Conservation (phyloP, 2,329 filamentous ascomycete species). For the Colletotrichum brevisporum region DNA sequence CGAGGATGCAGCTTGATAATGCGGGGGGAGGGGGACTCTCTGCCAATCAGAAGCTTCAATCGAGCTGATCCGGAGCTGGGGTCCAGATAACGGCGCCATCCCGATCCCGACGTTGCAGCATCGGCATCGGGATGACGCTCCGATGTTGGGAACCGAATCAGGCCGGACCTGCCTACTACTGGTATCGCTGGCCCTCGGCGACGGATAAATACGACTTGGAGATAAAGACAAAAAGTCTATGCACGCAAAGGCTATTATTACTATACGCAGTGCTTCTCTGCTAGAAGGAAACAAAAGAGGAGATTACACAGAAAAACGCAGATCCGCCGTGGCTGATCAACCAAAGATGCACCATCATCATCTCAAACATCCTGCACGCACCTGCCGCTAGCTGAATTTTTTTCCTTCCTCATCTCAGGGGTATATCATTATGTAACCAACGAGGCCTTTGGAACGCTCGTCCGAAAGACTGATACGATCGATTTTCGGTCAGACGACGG, state of each 20-base stretch:
- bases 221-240: no score
- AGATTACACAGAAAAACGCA: no score
- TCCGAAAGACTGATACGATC: background rate
- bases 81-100: conserved; percentile 5
- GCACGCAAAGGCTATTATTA: no score
- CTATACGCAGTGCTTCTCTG: no score
- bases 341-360: background rate
- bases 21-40: conserved; percentile 17
- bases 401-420: background rate
- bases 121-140: conserved; percentile 26
- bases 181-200: background rate
- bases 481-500: no score
- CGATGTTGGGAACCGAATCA: conserved; percentile 8
- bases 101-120: conserved; percentile 29
- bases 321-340: background rate
- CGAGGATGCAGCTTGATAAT: background rate
- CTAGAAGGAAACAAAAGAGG: no score
- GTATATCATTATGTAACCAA: background rate
- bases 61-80: background rate
- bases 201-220: no score
- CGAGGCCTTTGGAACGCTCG: background rate
- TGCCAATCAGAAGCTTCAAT: conserved; percentile 31
- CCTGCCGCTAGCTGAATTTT: background rate
- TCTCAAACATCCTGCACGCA: background rate
- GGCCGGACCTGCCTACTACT: no score